phyloP scores from a whole-genome alignment of 306 rosid species.

The Cucumis cinereus region DNA sequence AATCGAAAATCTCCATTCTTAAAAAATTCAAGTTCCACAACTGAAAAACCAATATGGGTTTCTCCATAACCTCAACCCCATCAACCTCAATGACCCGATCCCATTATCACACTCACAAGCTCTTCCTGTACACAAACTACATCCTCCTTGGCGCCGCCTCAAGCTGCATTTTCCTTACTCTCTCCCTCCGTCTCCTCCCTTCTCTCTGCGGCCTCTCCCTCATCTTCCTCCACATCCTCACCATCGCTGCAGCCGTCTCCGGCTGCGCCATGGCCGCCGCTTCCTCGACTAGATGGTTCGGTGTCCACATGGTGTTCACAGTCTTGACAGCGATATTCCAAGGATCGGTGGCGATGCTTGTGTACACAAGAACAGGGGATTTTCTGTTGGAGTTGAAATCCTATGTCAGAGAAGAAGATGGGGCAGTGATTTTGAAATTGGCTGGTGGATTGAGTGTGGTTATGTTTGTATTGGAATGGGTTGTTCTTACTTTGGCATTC shows the following conservation, averaged over 20 bases:
- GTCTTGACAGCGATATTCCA: constrained; percentile 72
- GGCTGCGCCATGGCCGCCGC: constrained; percentile 59
- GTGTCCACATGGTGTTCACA: constrained; percentile 72
- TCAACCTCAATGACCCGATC: constrained; percentile 4
- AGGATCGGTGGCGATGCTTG: constrained; percentile 58
- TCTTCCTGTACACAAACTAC: constrained; percentile 74
- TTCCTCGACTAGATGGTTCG: constrained; percentile 46
- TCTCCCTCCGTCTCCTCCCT: constrained; percentile 72
- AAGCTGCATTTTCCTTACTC: constrained; percentile 91
- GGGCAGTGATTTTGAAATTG: constrained; percentile 53
- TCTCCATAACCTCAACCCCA: constrained; percentile 9
- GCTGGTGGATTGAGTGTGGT: constrained; percentile 57
- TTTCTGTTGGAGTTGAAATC: constrained; percentile 53
- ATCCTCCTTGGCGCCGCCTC: constrained; percentile 78
- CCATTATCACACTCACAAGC: constrained; percentile 55
- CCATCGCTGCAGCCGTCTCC: constrained; percentile 56
- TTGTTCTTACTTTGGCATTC: constrained; percentile 57
- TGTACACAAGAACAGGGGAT: constrained; percentile 49
- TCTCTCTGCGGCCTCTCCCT: constrained; percentile 66
- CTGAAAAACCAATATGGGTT: constrained; percentile 21
- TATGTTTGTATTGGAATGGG: constrained; percentile 82
- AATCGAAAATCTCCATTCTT: background rate
- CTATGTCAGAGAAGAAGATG: constrained; percentile 83
- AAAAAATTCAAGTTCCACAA: too few relatives aligned
- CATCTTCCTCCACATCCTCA: constrained; percentile 65